Evolutionary conservation across 306 rosid species (phyloP), one percentile per base, ranked within the genome.

Genomic region (Malus sylvestris): DNA sequence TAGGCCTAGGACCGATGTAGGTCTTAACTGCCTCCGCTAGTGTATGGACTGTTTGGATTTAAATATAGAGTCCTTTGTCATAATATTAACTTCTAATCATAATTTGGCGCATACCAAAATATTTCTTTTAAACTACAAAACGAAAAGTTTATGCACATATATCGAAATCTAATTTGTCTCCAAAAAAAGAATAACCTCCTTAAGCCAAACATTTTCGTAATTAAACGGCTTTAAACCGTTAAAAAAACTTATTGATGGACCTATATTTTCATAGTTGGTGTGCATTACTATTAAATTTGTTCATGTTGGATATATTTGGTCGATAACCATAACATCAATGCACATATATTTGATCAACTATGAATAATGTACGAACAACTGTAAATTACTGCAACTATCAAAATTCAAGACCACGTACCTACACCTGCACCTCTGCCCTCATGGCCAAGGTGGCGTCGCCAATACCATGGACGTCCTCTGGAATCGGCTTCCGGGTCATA

Each of bases 401-500:
- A 51, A 51, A 51, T 51, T 51, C 20, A 15, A 51, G 9, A 58
- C 29, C 62, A 62, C 45, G 62, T 58, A 13, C 57, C 13, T 27
- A 68, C 33, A 11, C 66, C 70, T 64, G 42, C 16, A 16, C 44
- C 38, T 65, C 32, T 55, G 25, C 44, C 38, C 59, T 20, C 58
- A 15, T 2, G 45, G 2, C 58, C 30, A 38, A 20, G 67, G 19
- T 42, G 66, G 67, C 25, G 79, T n/a, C 40, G 35, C 42, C 11
- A 49, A 63, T 46, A 15, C 76, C 77, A 22, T 4, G 77, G 84
- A 55, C 33, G 78, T 60, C 16, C 18, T 23, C 27, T 6, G 2
- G 40, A 9, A n/a, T 78, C 70, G 16, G 72, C 18, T 40, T 81
- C 78, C 0, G 45, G 77, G 61, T 80, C 74, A 6, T 32, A 22